Conservation (phyloP, 495 filamentous ascomycete species). For the Bathelium albidoporum region DNA sequence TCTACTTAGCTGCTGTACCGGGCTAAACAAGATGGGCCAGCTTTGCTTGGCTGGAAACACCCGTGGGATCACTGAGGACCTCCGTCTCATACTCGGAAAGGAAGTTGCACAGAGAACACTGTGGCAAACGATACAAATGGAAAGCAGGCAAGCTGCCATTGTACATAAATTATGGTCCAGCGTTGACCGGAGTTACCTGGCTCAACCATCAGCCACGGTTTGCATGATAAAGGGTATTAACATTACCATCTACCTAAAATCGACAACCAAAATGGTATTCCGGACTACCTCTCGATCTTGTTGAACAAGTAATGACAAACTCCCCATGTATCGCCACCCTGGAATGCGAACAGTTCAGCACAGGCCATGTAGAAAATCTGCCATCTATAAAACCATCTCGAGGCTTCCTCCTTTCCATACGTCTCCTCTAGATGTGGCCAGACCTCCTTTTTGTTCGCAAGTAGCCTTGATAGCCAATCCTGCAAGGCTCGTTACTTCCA, state of each 20-base stretch:
- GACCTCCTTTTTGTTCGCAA: constrained; percentile 40
- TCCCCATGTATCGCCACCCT: constrained; percentile 53
- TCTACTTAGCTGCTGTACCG: constrained; percentile 73
- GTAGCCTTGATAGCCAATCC: constrained; percentile 51
- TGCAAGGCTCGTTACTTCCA: neutral
- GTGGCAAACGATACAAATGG: neutral
- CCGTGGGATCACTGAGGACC: constrained; percentile 87
- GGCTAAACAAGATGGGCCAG: constrained; percentile 85
- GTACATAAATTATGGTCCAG: neutral
- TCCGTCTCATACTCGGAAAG: neutral
- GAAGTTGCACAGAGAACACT: neutral
- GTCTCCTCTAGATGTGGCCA: constrained; percentile 50
- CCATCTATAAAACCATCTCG: constrained; percentile 55
- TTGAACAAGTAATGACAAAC: constrained; percentile 53
- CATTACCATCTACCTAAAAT: neutral
- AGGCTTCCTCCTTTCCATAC: constrained; percentile 45
- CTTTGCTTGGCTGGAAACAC: constrained; percentile 86
- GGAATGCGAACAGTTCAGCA: constrained; percentile 52
- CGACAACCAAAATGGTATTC: neutral
- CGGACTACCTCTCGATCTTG: constrained; percentile 30
- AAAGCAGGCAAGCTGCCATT: neutral
- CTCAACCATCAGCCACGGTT: neutral
- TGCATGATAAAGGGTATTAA: neutral
- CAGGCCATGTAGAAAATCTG: constrained; percentile 61
- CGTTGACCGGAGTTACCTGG: neutral